Evolutionary conservation across 768 basidiomycete genomes (phyloP).

Genomic region (Agrocybe pediades): DNA sequence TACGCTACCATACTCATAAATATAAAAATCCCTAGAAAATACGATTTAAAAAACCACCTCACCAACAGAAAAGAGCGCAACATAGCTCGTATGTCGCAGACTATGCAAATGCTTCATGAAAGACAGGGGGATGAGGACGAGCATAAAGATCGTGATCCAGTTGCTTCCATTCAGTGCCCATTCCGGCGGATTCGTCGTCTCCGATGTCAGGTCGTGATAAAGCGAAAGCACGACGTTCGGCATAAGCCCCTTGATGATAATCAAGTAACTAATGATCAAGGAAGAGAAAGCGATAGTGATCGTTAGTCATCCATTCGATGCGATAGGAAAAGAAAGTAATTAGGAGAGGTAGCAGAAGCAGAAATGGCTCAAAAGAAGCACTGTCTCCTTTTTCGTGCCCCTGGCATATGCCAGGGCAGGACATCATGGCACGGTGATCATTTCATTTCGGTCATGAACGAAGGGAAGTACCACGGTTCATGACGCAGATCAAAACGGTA

Average conservation of each 20-base stretch:
- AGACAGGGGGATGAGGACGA: conserved; percentile 74
- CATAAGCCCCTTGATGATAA: conserved; percentile 92
- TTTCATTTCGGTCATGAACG: not conserved
- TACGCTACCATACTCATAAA: conserved; percentile 49
- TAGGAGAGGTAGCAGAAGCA: too few species aligned
- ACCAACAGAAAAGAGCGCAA: conserved; percentile 91
- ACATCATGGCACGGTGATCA: not conserved
- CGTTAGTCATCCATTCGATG: not conserved
- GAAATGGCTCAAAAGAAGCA: conserved; percentile 7
- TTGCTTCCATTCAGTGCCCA: conserved; percentile 78
- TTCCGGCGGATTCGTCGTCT: conserved; percentile 62
- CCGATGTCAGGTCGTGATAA: conserved; percentile 75
- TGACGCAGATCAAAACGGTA: not conserved
- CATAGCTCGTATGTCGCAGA: conserved; percentile 87
- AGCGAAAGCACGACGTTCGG: conserved; percentile 86
- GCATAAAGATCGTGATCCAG: conserved; percentile 83
- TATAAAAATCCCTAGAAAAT: not conserved
- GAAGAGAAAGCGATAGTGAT: conserved; percentile 4
- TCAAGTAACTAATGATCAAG: conserved; percentile 63
- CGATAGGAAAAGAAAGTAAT: too few species aligned
- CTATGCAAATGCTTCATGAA: conserved; percentile 86
- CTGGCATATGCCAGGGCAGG: not conserved
- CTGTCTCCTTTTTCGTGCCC: not conserved
- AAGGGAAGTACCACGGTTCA: not conserved
- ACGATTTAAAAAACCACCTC: conserved; percentile 25